These are phyloP conservation scores for Saccharomyces eubayanus DNA, from an alignment of 805 yeast genomes.

Conservation along the genomic window DNA sequence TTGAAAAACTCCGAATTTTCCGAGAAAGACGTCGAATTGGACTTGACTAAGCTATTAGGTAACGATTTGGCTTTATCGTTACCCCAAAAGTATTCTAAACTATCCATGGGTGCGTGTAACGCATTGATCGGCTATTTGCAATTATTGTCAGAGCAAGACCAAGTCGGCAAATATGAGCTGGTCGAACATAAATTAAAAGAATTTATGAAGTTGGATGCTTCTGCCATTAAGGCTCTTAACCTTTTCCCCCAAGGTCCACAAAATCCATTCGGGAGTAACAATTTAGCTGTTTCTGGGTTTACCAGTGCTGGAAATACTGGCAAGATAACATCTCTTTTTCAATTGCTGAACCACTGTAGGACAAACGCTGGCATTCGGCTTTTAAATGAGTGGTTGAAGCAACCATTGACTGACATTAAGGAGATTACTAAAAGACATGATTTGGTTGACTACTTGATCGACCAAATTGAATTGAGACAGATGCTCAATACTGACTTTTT, in stretches of 20 bases:
- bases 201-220: conserved; percentile 82
- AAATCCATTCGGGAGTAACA: conserved; percentile 9
- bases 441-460: conserved; percentile 66
- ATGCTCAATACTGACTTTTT: conserved; percentile 59
- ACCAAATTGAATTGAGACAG: conserved; percentile 59
- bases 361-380: conserved; percentile 83
- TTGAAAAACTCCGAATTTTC: conserved; percentile 50
- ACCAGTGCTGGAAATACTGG: conserved; percentile 28
- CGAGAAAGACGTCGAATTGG: conserved; percentile 66
- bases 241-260: conserved; percentile 52
- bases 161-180: conserved; percentile 48
- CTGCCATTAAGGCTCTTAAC: conserved; percentile 83
- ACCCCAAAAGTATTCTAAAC: conserved; percentile 22
- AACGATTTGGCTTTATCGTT: conserved; percentile 34
- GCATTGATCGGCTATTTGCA: conserved; percentile 66
- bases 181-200: conserved; percentile 64
- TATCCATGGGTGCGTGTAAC: conserved; percentile 27
- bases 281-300: conserved; percentile 8
- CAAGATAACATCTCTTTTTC: conserved; percentile 59
- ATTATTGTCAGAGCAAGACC: conserved; percentile 47
- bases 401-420: conserved; percentile 65
- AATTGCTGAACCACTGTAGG: conserved; percentile 79
- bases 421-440: conserved; percentile 62
- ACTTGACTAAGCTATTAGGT: conserved; percentile 61
- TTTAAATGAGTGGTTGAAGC: conserved; percentile 90